Base-by-base conservation (phyloP, 768 basidiomycete genomes). In the Rhodosporidiobolus odoratus region DNA sequence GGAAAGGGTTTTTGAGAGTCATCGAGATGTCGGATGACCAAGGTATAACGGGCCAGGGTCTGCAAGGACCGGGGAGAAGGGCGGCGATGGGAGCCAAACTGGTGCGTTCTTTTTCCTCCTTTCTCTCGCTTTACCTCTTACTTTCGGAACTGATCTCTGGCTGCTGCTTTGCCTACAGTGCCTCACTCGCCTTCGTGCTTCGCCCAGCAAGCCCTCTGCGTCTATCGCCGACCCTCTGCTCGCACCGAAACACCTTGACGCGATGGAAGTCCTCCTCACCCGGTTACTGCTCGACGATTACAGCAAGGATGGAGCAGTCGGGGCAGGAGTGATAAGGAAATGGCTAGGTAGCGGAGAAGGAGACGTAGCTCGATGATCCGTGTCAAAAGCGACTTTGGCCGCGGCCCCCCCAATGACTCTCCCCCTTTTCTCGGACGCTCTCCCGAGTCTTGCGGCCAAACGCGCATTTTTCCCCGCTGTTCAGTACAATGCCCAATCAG, bases 1-100 rank as follows among this genome's bases (percentile, higher is more conserved):
- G 91, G 62, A 89, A 90, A 79, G 87, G 86, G 82, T 92, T 87
- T 81, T 84, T 93, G 12, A 82, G 87, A 38, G 87, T 86, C 0
- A 82, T 89, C 17, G 91, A 94, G 75, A 92, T 92, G 89, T 83
- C 83, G 5, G 87, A 88, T 45, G 81, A 81, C 3, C 67, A 60
- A 25, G 38, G 27, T 27, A 4, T 15, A 23, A 65, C 58, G 16
- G 40, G 30, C 25, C 52, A 68, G 3, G 77, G 75, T 9, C n/a
- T n/a, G n/a, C n/a, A n/a, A n/a, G n/a, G n/a, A n/a, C 43, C 71
- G 19, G 75, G 69, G 10, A 32, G 72, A 27, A 35, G 77, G 13
- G 77, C 77, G 0, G 77, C 72, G 12, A 35, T 76, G 17, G 76
- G 72, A 6, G 71, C 68, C 0, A 75, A 75, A 50, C 47, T 68